These are phyloP conservation scores for Castanea crenata DNA, from an alignment of 306 rosid genomes.

Conservation along the genomic window DNA sequence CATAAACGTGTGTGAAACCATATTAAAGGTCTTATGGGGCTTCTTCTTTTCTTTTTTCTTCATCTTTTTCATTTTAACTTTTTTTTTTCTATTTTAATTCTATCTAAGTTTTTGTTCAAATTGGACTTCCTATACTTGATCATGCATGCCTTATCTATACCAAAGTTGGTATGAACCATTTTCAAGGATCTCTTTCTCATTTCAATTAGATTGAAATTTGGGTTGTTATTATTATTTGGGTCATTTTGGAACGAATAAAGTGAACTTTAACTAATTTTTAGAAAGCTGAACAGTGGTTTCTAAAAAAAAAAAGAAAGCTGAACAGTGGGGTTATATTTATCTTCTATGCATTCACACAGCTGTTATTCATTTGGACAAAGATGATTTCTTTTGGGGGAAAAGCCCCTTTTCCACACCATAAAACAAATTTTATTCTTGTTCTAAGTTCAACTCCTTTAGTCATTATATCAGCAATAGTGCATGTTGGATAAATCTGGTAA, in stretches of 20 bases:
- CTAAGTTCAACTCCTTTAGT: neutral
- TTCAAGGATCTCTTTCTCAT: neutral
- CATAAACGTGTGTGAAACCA: neutral
- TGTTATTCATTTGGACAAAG: slow-evolving; percentile 22
- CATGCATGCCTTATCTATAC: too few species aligned
- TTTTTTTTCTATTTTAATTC: too few species aligned
- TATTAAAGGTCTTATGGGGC: neutral
- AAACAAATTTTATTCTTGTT: neutral
- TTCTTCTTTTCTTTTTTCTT: too few species aligned
- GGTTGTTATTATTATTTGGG: slow-evolving; percentile 18
- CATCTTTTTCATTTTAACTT: too few species aligned
- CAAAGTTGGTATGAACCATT: slow-evolving; percentile 25
- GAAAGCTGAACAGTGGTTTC: slow-evolving; percentile 14
- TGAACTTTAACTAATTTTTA: slow-evolving; percentile 24
- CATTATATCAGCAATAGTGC: neutral
- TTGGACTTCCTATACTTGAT: too few species aligned
- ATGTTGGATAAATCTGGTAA: slow-evolving; percentile 17
- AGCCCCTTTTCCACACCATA: neutral
- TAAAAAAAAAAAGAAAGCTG: neutral
- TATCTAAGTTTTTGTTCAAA: too few species aligned
- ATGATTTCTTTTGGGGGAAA: slow-evolving; percentile 5
- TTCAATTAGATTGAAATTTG: neutral
- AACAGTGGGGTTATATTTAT: slow-evolving; percentile 3
- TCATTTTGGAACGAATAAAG: slow-evolving; percentile 26
- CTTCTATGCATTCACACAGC: slow-evolving; percentile 33